Evolutionary conservation across 768 basidiomycete genomes (phyloP).

Genomic region (Agrocybe pediades): DNA sequence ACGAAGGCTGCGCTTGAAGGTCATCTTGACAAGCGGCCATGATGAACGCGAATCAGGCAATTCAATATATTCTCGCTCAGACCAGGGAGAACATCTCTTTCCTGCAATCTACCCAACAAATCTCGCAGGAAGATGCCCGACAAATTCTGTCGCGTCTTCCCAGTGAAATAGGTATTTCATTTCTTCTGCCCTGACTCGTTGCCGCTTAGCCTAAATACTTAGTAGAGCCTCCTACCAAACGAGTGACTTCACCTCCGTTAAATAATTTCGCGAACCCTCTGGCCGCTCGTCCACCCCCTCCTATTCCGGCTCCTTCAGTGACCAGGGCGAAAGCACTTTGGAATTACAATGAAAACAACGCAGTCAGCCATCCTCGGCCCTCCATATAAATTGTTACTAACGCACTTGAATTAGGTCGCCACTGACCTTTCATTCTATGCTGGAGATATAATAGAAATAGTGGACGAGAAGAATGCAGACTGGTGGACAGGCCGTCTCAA

Average conservation of each 20-base stretch:
- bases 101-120: constrained; percentile 47
- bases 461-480: constrained; percentile 73
- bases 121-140: constrained; percentile 46
- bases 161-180: neutral
- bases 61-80: constrained; percentile 56
- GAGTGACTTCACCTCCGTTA: neutral
- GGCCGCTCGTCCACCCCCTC: constrained; percentile 16
- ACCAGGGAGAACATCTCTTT: constrained; percentile 59
- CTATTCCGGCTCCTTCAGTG: constrained; percentile 22
- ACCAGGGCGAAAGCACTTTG: constrained; percentile 58
- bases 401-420: constrained; percentile 48
- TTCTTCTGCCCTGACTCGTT: neutral
- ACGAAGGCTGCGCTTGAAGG: neutral
- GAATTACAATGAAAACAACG: constrained; percentile 63
- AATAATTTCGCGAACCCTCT: constrained; percentile 12
- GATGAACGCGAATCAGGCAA: constrained; percentile 15
- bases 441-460: constrained; percentile 75
- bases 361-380: constrained; percentile 33
- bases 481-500: constrained; percentile 84
- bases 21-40: constrained; percentile 10
- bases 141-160: constrained; percentile 48
- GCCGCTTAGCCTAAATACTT: neutral
- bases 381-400: neutral
- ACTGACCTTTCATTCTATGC: constrained; percentile 73
- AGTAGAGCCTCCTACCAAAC: too few species aligned